These are phyloP conservation scores for Calonectria hongkongensis DNA, from an alignment of 2,329 filamentous ascomycete species.

Conservation along the genomic window DNA sequence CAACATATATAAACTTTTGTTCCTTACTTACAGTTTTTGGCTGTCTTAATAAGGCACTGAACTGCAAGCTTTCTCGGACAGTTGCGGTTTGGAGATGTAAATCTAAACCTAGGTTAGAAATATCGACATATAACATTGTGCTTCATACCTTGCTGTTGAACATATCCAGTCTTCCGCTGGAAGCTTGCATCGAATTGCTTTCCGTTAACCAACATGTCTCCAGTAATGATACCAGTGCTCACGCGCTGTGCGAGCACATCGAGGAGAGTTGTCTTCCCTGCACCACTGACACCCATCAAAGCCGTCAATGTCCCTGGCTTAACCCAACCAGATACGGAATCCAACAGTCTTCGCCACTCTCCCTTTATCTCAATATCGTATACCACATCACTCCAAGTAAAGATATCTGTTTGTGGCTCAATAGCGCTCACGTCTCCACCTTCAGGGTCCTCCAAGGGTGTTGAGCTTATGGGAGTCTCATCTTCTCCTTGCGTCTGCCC, in stretches of 20 bases:
- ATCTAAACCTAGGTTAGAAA: constrained; percentile 60
- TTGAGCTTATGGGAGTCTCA: constrained; percentile 55
- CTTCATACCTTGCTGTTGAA: constrained; percentile 76
- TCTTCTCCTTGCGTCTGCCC: constrained; percentile 55
- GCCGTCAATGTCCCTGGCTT: constrained; percentile 92
- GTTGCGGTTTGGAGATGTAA: constrained; percentile 74
- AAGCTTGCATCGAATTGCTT: constrained; percentile 73
- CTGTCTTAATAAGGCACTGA: constrained; percentile 76
- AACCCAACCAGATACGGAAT: constrained; percentile 91
- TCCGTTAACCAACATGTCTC: constrained; percentile 80
- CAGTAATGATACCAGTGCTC: constrained; percentile 77
- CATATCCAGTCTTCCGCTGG: constrained; percentile 80
- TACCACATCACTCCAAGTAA: constrained; percentile 86
- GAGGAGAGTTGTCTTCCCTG: constrained; percentile 66
- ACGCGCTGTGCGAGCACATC: constrained; percentile 69
- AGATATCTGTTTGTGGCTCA: constrained; percentile 74
- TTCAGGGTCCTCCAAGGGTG: constrained; percentile 39
- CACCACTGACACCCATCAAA: constrained; percentile 78
- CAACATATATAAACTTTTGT: constrained; percentile 78
- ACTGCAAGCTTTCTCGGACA: constrained; percentile 72
- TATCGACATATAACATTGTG: not conserved
- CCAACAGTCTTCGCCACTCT: constrained; percentile 81
- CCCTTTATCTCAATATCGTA: constrained; percentile 84
- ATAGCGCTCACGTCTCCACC: constrained; percentile 56
- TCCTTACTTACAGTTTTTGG: constrained; percentile 70